Evolutionary conservation across 2,329 filamentous ascomycete genomes (phyloP).

Genomic region (Hypoxylon sp.): DNA sequence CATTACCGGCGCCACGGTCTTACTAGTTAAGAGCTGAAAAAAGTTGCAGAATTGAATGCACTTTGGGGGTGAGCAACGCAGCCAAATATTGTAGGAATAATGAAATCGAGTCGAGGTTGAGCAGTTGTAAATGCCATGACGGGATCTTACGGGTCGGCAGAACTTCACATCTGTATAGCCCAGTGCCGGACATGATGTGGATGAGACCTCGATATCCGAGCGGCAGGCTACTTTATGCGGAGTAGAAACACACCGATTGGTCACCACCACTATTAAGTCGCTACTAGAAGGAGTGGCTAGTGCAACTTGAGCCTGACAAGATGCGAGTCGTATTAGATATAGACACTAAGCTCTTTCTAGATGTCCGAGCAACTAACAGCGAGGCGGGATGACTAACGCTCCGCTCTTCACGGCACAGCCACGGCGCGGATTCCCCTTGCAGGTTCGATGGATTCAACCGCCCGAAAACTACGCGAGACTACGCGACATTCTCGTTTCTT

Average conservation of each 20-base stretch:
- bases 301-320: not conserved
- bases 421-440: slow-evolving; percentile 8
- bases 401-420: slow-evolving; percentile 16
- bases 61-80: too few relatives aligned
- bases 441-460: slow-evolving; percentile 4
- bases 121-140: not conserved
- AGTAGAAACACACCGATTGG: slow-evolving; percentile 6
- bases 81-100: not conserved
- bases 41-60: not conserved
- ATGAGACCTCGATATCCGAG: slow-evolving; percentile 11
- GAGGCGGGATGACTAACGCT: slow-evolving; percentile 17
- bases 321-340: not conserved
- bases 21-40: not conserved
- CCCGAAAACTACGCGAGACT: slow-evolving; percentile 25
- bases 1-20: not conserved
- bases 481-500: not conserved
- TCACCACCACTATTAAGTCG: not conserved
- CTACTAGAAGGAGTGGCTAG: slow-evolving; percentile 5
- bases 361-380: slow-evolving; percentile 5
- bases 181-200: not conserved
- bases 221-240: not conserved
- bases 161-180: not conserved
- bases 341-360: not conserved
- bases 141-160: not conserved
- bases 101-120: not conserved